Percentiles rank a stretch among this genome's conserved stretches.
Conservation (phyloP, 345 rosid genomes). For the Stellera chamaejasme region DNA sequence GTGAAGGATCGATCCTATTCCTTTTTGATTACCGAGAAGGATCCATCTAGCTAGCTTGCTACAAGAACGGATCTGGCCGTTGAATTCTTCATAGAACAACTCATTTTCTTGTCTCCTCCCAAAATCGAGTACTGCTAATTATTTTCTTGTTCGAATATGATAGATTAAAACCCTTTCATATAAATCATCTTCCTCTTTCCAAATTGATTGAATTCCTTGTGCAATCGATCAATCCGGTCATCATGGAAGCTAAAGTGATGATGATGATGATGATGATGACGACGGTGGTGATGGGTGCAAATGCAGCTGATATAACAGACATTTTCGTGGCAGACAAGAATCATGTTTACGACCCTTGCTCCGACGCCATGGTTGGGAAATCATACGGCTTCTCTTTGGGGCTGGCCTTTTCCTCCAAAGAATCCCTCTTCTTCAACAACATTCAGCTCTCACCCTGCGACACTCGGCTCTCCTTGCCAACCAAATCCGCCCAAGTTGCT, state of each 20-base stretch:
- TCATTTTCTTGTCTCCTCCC: no score
- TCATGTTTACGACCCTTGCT: constrained; percentile 53
- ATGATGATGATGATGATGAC: constrained; percentile 7
- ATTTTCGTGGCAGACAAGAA: constrained; percentile 14
- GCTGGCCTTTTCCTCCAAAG: constrained; percentile 52
- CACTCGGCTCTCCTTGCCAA: constrained; percentile 48
- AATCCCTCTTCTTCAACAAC: constrained; percentile 50
- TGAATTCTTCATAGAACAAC: no score
- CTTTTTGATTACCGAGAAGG: no score
- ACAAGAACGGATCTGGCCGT: no score
- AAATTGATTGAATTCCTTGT: no score
- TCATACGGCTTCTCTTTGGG: constrained; percentile 77
- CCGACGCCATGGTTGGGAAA: constrained; percentile 52
- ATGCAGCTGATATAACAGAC: constrained; percentile 32
- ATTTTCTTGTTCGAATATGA: no score
- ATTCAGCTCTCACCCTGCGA: constrained; percentile 89
- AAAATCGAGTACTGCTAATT: no score
- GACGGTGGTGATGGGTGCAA: constrained; percentile 16
- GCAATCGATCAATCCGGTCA: background rate
- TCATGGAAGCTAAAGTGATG: constrained; percentile 11
- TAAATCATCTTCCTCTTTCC: no score
- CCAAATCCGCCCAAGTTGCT: constrained; percentile 46
- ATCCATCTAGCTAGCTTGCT: no score
- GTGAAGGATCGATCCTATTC: no score
- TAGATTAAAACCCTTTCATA: no score